Base-by-base conservation (phyloP, 495 filamentous ascomycete species). In the Monascus purpureus region DNA sequence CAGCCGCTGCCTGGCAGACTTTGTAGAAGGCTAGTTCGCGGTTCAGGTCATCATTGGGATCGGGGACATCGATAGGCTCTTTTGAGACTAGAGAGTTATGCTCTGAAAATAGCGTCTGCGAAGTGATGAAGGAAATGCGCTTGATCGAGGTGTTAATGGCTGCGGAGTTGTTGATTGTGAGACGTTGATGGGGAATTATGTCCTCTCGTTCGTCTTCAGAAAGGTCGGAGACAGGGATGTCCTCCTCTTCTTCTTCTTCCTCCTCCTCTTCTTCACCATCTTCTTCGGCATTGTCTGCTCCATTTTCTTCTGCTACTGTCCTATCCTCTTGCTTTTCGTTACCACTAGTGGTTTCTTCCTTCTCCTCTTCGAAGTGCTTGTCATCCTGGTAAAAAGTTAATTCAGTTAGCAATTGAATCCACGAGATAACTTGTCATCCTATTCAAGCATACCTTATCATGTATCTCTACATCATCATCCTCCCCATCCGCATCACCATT, bases 141-240 rank as follows among this genome's bases (percentile, higher is more conserved):
- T 78, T 79, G 33, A 85, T 66, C 17, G 82, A 70, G 38, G 77
- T 59, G 35, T 66, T 73, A 22, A 97, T 81, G 13, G 84, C 90
- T 35, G 81, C 59, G 31, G 81, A 83, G 63, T 97, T 97, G 68
- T 97, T 95, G 63, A 95, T 95, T 27, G 86, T 95, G 40, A 94
- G 77, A 41, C 88, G 84, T 48, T 90, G 83, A 53, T 92, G 77
- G 12, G 85, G 80, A 31, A 90, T 67, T 6, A 93, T 60, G 44
- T 94, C 88, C 46, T 80, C 84, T 43, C 75, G 77, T 38, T 90
- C 83, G 45, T 82, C 80, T 15, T 77, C 78, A 20, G 77, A 73
- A 13, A 93, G 68, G 48, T 93, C 84, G 20, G 85, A 88, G 26
- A 93, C 68, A 5, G 87, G 80, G 28, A 92, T 85, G 29, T 84